These are phyloP conservation scores for Pterocarpus santalinus DNA, from an alignment of 306 rosid genomes.

Conservation along the genomic window DNA sequence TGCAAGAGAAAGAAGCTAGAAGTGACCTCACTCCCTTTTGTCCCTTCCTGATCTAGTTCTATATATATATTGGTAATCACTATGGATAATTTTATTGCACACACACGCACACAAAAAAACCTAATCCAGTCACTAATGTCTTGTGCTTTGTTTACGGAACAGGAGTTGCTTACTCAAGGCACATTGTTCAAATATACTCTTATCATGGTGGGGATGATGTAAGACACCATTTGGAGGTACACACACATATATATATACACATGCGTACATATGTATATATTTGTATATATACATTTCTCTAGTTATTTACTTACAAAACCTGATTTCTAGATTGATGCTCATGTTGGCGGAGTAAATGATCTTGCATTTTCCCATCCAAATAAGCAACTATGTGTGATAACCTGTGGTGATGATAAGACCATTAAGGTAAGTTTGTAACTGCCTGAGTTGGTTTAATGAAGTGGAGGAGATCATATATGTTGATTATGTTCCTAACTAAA, in stretches of 20 bases:
- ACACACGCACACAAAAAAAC: constrained; percentile 16
- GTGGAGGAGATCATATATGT: constrained; percentile 23
- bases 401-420: constrained; percentile 85
- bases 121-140: constrained; percentile 4
- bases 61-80: no score
- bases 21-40: no score
- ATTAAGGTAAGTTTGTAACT: constrained; percentile 64
- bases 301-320: constrained; percentile 15
- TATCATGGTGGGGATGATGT: constrained; percentile 70
- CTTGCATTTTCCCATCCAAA: constrained; percentile 87
- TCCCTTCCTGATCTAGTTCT: no score
- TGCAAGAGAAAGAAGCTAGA: no score
- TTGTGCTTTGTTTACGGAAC: constrained; percentile 37
- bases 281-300: neutral
- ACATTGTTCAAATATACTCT: constrained; percentile 84
- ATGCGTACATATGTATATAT: neutral
- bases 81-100: neutral
- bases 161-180: constrained; percentile 95
- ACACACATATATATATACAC: neutral
- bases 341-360: constrained; percentile 87
- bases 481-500: constrained; percentile 35
- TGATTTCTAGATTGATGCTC: constrained; percentile 82
- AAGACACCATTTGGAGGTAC: constrained; percentile 84
- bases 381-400: constrained; percentile 85
- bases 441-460: constrained; percentile 37